These are phyloP conservation scores for Plasmodium knowlesi DNA, from an alignment of 169 alveolate species.

Conservation along the genomic window DNA sequence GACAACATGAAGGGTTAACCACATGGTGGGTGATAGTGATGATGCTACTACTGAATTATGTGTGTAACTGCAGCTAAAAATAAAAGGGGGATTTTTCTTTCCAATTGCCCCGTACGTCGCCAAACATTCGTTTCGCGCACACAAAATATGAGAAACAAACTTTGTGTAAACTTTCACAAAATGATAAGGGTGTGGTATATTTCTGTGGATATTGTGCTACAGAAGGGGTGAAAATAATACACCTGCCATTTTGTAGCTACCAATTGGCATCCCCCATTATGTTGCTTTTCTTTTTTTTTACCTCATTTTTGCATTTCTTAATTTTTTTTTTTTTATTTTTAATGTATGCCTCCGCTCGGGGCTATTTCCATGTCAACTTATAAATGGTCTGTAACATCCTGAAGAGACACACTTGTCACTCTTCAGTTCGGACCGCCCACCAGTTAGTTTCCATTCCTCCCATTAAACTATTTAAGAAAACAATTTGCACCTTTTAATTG, in stretches of 20 bases:
- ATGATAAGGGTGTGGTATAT: background rate
- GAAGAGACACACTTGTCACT: background rate
- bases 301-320: background rate
- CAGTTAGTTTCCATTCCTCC: background rate
- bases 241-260: background rate
- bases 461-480: background rate
- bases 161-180: background rate
- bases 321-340: background rate
- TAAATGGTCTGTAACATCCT: background rate
- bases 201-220: background rate
- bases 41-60: background rate
- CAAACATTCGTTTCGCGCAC: background rate
- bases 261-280: background rate
- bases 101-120: background rate
- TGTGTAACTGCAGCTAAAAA: background rate
- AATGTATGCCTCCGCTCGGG: background rate
- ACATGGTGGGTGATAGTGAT: background rate
- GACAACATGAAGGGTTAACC: constrained; percentile 24
- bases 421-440: background rate
- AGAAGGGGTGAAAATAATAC: background rate
- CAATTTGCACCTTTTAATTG: background rate
- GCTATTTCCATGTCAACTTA: background rate
- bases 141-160: background rate
- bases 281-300: background rate
- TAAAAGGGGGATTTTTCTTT: background rate